Evolutionary conservation across 1,139 yeast species (phyloP), one percentile per base, ranked within the genome.

Genomic region (Yarrowia galli): DNA sequence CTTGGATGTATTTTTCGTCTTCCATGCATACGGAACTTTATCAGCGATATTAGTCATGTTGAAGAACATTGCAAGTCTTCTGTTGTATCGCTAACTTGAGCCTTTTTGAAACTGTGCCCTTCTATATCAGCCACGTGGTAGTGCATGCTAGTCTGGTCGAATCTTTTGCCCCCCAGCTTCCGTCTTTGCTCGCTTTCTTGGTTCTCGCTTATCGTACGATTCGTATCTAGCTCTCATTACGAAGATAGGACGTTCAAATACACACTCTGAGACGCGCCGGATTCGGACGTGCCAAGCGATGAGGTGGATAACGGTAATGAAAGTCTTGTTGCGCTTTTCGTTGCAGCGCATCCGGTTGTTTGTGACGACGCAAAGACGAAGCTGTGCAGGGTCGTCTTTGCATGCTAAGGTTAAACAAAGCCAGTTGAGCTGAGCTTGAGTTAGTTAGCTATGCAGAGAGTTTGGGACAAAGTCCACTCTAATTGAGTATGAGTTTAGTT

Each of bases 281-380:
- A 36, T 53, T 53, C 22, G 60, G 32, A 9, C 22, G 45, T 53
- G 60, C 60, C 60, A 53, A 53, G 60, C 7, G 60, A 53, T 53
- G 60, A 53, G 45, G 58, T 51, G 3, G 60, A 15, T 8, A 32
- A 36, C 45, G 35, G 32, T 38, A 53, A 36, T 22, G 45, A 53
- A 15, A 3, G 5, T 25, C 12, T 35, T 9, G 23, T 36, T 36
- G 40, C 32, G 28, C 22, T 49, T 53, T 35, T 51, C 38, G 28
- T 51, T 51, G 42, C 42, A 20, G 42, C 28, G 28, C 28, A 20
- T 20, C 35, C 54, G 28, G 42, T 5, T 16, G 22, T 53, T 22
- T 53, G 43, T 16, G 18, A n/a, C 32, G 32, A 22, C 18, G 60
- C 60, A 36, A 7, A 20, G 43, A 36, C 43, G 9, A 15, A 6